A percentile compares a stretch with the other conserved stretches of the same genome.
These are phyloP conservation scores for Planoprotostelium fungivorum DNA, from an alignment of 78 protist genomes.

Conservation along the genomic window DNA sequence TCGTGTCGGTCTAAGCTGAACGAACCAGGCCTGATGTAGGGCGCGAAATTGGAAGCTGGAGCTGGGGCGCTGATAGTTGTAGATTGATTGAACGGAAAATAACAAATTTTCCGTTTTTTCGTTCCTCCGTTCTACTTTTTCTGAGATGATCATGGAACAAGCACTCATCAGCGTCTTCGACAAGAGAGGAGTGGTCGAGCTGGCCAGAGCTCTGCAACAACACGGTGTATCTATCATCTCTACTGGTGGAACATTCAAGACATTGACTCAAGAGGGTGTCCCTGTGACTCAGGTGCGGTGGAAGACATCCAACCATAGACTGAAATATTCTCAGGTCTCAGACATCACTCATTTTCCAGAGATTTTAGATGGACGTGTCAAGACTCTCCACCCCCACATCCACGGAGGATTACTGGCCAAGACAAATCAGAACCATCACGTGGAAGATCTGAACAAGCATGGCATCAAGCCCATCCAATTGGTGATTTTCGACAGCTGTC, in stretches of 20 bases:
- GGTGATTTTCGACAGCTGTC: slow-evolving; percentile 8
- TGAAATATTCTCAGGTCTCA: slow-evolving; percentile 7
- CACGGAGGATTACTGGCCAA: slow-evolving; percentile 76
- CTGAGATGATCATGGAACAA: slow-evolving; percentile 2
- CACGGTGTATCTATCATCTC: slow-evolving; percentile 34
- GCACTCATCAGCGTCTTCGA: slow-evolving; percentile 72
- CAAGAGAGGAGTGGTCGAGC: slow-evolving; percentile 65
- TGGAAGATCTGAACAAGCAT: slow-evolving; percentile 6
- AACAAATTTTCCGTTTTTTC: too few species aligned
- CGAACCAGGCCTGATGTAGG: too few species aligned
- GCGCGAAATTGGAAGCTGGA: too few species aligned
- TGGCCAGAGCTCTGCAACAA: slow-evolving; percentile 14
- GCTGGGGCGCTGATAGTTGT: too few species aligned
- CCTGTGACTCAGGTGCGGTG: slow-evolving; percentile 9
- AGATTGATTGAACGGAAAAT: too few species aligned
- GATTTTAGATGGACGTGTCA: slow-evolving; percentile 81
- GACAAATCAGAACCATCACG: slow-evolving; percentile 16
- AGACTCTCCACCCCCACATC: slow-evolving; percentile 83
- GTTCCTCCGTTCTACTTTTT: too few species aligned
- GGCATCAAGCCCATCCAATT: slow-evolving; percentile 47
- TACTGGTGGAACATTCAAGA: slow-evolving; percentile 69
- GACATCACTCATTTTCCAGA: slow-evolving; percentile 72
- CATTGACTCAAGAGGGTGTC: slow-evolving; percentile 48
- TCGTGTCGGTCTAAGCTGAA: too few species aligned
- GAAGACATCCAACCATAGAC: neutral